Base-by-base conservation (phyloP, 2,329 filamentous ascomycete genomes). In the Penicillium brevicompactum region DNA sequence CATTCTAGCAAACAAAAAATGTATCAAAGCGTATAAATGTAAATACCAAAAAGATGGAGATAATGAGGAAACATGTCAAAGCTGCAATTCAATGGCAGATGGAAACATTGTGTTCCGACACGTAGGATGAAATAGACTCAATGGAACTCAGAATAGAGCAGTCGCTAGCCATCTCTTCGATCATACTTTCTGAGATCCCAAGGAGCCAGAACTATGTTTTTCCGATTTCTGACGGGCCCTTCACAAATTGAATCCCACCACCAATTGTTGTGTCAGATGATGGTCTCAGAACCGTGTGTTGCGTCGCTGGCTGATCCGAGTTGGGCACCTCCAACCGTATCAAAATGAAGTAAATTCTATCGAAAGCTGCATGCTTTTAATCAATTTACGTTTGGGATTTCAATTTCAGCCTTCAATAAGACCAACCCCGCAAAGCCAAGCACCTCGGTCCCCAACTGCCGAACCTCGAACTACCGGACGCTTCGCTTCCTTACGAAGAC, bases 1-100 rank as follows among this genome's bases (percentile, higher is more conserved):
- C 42, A 13, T 40, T 22, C 43, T 42, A 52, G 2, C 49, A 42
- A 21, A 52, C 16, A 34, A 52, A 21, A 11, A 52, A 32, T 18
- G 40, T 52, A 10, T 52, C 43, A 42, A n/a, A n/a, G 32, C 46
- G 49, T 42, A 52, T 52, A 27, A 52, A 52, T 38, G 41, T 52
- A 21, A 46, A n/a, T 24, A 46, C 32, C 3, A 24, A 34, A 27
- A 46, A 22, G 16, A 46, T 46, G 7, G 24, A 46, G 21, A 46
- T n/a, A 34, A 46, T 11, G 44, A 22, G 4, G 44, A 46, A 18
- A 21, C 44, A 31, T 24, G 44, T 24, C 27, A 46, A 18, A 46
- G 44, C 44, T 24, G 32, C 27, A 46, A 9, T 24, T 32, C n/a
- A 34, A 46, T 30, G 14, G 18, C 8, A 7, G 30, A 34, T 18